Evolutionary conservation across 1,139 yeast genomes (phyloP), one percentile per base, ranked within the genome.

Genomic region (Saccharomyces hybrid): DNA sequence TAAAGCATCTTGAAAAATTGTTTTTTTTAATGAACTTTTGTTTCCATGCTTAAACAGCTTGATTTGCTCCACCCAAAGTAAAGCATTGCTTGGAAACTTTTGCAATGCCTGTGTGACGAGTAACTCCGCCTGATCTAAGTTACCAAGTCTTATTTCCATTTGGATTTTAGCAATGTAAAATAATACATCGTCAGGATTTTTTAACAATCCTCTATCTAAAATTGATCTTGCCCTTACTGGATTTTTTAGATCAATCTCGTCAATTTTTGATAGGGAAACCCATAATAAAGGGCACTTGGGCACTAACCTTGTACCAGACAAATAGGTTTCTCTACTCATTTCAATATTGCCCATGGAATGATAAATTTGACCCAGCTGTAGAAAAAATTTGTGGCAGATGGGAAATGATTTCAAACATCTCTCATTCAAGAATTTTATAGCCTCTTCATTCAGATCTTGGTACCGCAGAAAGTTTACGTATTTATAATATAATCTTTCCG

Each of bases 1-100:
- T 55, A 93, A 74, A 0, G 97, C 96, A 64, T 85, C 90, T 31
- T 84, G 74, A 54, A 86, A 84, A 11, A 83, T 76, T 11, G 81
- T 79, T 64, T 84, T 87, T 87, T 76, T 56, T 81, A 38, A 5
- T 62, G 57, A 1, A 64, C 73, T 68, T 76, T 76, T 58, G 78
- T 79, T 4, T 80, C 76, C 5, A 73, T 67, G 47, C 80, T 77
- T 29, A 81, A 38, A 38, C 13, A 38, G 68, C 48, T 69, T 70
- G 23, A 89, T 74, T 54, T 81, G 76, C 57, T 80, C 81, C 38
- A 81, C 73, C 90, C 96, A 87, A 13, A 89, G 61, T 4, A 67
- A 50, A 0, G 91, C 79, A 1, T 87, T 80, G 0, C 69, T 60
- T 0, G 95, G 93, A 49, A 82, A 77, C 31, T 73, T 71, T 59